These are phyloP conservation scores for Leccinum subgranulosum DNA, from an alignment of 768 basidiomycete genomes.

Conservation along the genomic window DNA sequence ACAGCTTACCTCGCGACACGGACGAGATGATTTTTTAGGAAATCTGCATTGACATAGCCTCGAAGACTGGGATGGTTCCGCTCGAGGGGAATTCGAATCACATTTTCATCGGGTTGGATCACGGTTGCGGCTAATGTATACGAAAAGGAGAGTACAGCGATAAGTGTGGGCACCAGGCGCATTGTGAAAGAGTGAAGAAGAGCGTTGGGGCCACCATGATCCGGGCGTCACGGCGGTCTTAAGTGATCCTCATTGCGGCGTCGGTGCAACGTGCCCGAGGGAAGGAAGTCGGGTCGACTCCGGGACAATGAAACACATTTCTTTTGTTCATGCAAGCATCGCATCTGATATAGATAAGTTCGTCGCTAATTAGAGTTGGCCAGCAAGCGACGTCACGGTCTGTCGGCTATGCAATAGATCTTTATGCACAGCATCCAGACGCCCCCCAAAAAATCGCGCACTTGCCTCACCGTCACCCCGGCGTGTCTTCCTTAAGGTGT, in stretches of 20 bases:
- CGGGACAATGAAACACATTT: not conserved
- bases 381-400: no score
- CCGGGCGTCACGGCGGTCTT: not conserved
- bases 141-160: slow-evolving; percentile 16
- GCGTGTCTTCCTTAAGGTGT: not conserved
- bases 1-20: slow-evolving; percentile 18
- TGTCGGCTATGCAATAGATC: no score
- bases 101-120: not conserved
- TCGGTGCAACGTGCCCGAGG: not conserved
- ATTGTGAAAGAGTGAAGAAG: slow-evolving; percentile 12
- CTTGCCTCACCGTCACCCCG: not conserved
- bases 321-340: no score
- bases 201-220: not conserved
- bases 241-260: not conserved
- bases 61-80: slow-evolving; percentile 10
- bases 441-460: not conserved
- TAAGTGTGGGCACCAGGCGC: slow-evolving; percentile 13
- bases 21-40: slow-evolving; percentile 16
- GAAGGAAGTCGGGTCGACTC: not conserved
- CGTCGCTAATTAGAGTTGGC: not conserved
- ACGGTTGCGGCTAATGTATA: slow-evolving; percentile 2
- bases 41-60: slow-evolving; percentile 2
- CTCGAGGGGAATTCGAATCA: slow-evolving; percentile 22
- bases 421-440: no score
- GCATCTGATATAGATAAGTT: no score